Evolutionary conservation across 2,329 filamentous ascomycete genomes (phyloP).

Genomic region (Leptosphaerulina australis): DNA sequence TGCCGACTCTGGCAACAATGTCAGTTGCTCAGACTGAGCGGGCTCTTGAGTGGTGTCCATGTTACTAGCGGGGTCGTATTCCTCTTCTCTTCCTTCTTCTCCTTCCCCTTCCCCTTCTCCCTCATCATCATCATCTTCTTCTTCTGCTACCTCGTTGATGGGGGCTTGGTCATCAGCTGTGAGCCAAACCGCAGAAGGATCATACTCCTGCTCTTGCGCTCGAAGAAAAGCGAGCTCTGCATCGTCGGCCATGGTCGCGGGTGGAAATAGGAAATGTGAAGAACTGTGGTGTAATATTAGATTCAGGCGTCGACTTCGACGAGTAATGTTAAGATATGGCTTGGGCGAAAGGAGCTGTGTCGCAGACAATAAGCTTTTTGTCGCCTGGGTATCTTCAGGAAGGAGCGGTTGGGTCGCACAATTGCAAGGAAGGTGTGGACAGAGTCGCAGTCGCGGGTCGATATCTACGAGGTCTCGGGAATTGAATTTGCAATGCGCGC

Average conservation of each 20-base stretch:
- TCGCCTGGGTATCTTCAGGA: constrained; percentile 28
- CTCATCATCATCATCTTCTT: constrained; percentile 46
- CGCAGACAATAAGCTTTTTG: constrained; percentile 32
- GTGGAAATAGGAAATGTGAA: not conserved
- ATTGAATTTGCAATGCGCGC: constrained; percentile 19
- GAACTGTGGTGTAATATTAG: constrained; percentile 21
- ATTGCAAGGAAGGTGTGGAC: constrained; percentile 10
- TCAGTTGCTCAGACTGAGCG: constrained; percentile 32
- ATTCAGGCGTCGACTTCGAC: constrained; percentile 8
- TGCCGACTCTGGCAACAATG: constrained; percentile 38
- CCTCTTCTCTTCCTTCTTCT: constrained; percentile 49
- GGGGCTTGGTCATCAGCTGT: constrained; percentile 53
- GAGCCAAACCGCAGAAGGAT: constrained; percentile 48
- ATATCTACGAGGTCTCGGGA: not conserved
- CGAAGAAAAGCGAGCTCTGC: constrained; percentile 60
- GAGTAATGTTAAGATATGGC: constrained; percentile 20
- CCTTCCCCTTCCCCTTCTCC: constrained; percentile 49
- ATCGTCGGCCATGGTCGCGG: constrained; percentile 57
- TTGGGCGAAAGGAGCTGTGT: constrained; percentile 15
- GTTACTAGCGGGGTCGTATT: constrained; percentile 47
- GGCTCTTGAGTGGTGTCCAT: constrained; percentile 24
- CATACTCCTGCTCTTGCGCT: constrained; percentile 53
- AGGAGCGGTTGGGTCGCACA: constrained; percentile 21
- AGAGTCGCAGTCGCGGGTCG: not conserved
- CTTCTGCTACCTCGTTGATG: constrained; percentile 47